These are phyloP conservation scores for Aphanomyces invadans DNA, from an alignment of 352 stramenopile genomes.

Conservation along the genomic window DNA sequence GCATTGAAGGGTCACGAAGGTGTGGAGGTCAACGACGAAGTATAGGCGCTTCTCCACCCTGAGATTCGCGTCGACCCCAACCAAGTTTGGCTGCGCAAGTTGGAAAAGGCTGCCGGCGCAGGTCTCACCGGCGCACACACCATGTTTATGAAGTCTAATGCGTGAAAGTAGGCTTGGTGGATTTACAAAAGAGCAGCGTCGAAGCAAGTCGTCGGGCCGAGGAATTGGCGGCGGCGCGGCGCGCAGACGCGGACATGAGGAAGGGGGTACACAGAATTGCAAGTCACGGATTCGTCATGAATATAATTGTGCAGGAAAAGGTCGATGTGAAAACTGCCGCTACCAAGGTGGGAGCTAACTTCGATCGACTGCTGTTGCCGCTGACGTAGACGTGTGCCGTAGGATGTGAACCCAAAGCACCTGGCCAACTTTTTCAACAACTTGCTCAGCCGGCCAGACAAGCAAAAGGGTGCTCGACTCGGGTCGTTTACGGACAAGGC, in stretches of 20 bases:
- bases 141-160: too few species aligned
- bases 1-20: background rate
- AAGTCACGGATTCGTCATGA: background rate
- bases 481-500: slow-evolving; percentile 13
- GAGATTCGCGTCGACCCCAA: slow-evolving; percentile 62
- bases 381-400: background rate
- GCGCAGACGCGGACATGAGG: slow-evolving; percentile 55
- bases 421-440: slow-evolving; percentile 86
- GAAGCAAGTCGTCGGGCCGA: slow-evolving; percentile 77
- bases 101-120: slow-evolving; percentile 69
- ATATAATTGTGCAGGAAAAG: background rate
- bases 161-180: slow-evolving; percentile 39
- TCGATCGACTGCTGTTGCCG: background rate
- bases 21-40: background rate
- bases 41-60: slow-evolving; percentile 15
- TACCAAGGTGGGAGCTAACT: background rate
- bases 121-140: background rate
- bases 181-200: slow-evolving; percentile 78
- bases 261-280: slow-evolving; percentile 34
- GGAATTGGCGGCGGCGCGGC: slow-evolving; percentile 52
- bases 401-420: slow-evolving; percentile 76
- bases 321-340: slow-evolving; percentile 5
- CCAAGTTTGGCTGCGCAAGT: slow-evolving; percentile 70
- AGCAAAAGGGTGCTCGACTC: slow-evolving; percentile 41
- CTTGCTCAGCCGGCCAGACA: slow-evolving; percentile 72